A percentile compares a stretch with the other conserved stretches of the same genome.
Evolutionary conservation across 2,329 filamentous ascomycete species (phyloP).

Genomic region (Pseudonectria foliicola): DNA sequence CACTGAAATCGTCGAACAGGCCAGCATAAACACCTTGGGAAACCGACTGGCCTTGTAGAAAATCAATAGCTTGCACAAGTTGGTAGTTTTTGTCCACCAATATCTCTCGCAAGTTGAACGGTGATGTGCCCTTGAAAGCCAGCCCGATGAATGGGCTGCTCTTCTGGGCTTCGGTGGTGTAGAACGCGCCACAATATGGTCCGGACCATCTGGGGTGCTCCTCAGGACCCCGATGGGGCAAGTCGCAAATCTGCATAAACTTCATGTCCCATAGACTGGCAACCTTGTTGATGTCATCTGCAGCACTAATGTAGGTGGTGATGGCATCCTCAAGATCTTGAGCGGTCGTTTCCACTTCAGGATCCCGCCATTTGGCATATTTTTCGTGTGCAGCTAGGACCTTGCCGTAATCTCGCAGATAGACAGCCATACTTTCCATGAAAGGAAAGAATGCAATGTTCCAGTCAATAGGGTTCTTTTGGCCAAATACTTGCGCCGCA

Average conservation of each 20-base stretch:
- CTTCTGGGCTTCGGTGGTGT: not conserved
- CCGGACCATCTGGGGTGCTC: not conserved
- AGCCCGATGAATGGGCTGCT: constrained; percentile 1
- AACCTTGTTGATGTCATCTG: not conserved
- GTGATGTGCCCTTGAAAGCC: constrained; percentile 2
- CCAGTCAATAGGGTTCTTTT: not conserved
- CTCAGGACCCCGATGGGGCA: not conserved
- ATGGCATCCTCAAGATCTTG: not conserved
- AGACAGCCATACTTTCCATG: constrained; percentile 2
- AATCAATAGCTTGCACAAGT: not conserved
- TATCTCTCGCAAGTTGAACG: not conserved
- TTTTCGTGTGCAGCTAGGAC: not conserved
- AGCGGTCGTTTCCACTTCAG: not conserved
- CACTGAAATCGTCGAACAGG: not conserved
- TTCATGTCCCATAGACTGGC: not conserved
- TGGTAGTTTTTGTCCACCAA: constrained; percentile 1
- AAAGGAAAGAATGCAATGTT: constrained; percentile 1
- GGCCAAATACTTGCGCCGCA: constrained; percentile 1
- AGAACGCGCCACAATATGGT: constrained; percentile 1
- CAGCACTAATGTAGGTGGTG: not conserved
- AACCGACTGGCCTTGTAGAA: not conserved
- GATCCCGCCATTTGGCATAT: not conserved
- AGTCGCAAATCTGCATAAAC: constrained; percentile 1
- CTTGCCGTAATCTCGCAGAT: constrained; percentile 1
- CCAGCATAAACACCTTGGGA: constrained; percentile 1